Base-by-base conservation (phyloP, 768 basidiomycete genomes). In the Leccinellum luteum region DNA sequence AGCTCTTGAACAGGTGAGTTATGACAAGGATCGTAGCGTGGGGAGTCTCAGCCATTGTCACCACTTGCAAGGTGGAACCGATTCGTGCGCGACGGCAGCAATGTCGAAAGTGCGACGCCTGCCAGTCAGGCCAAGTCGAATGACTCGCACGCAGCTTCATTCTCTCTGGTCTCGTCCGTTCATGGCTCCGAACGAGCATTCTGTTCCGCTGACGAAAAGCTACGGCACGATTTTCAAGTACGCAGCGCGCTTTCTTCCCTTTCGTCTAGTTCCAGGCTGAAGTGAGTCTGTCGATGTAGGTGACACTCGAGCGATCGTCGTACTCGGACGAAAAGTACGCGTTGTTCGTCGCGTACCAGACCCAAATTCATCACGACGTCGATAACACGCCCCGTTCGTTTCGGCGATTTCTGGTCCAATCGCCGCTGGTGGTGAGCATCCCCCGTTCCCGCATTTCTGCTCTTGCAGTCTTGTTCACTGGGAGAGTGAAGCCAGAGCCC, bases 251-350 rank as follows among this genome's bases (percentile, higher is more conserved):
- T 14, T 51, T n/a, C n/a, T 4, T 19, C 9, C 12, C n/a, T 23
- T 4, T 50, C 30, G 31, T 50, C 31, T 1, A 31, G 4, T 21
- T n/a, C n/a, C n/a, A 43, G n/a, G n/a, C n/a, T 31, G 31, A 14
- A 55, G 31, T 35, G 45, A 19, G 30, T 28, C 54, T 38, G 21
- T 15, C 25, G 25, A 19, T 10, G 17, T 55, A 95, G 93, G 84
- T 89, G 17, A 81, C 76, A 2, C 73, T 97, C 7, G 92, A 94
- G 65, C 86, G 85, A 5, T 83, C 94, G 2, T 82, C 84, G 14
- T 94, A 77, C 66, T 89, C 87, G 0, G 66, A 78, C 3, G 94
- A 98, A 75, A 96, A 96, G 67, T 96, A 83, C 68, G 76, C 74
- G 6, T 79, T 98, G 17, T 98, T 81, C 66, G 71, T 81, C 66